Conservation (phyloP, 192 early-diverging fungal genomes). For the Gigaspora rosea region DNA sequence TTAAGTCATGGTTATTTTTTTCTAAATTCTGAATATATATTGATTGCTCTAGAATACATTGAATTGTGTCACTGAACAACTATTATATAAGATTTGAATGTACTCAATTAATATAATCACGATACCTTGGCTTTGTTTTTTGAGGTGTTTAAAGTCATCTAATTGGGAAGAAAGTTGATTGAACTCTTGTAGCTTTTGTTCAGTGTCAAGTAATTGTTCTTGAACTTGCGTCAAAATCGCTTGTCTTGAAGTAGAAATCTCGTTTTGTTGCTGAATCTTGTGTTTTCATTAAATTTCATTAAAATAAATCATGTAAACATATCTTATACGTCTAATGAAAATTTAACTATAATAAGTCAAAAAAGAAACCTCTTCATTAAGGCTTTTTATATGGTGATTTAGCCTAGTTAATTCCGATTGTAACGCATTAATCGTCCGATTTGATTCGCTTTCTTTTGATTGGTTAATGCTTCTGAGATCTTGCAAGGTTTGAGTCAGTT, state of each 20-base stretch:
- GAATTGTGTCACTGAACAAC: not conserved
- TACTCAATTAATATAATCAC: not conserved
- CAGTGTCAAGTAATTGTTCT: not conserved
- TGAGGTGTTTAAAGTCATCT: not conserved
- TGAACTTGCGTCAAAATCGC: conserved; percentile 2
- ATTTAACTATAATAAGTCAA: not conserved
- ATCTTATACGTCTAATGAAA: not conserved
- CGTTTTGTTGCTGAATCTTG: not conserved
- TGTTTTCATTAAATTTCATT: not conserved
- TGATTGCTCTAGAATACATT: not conserved
- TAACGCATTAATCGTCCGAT: not conserved
- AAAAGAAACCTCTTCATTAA: conserved; percentile 16
- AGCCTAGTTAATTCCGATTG: not conserved
- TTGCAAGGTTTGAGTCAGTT: not conserved
- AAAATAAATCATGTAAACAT: not conserved
- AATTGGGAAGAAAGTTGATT: not conserved
- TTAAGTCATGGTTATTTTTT: not conserved
- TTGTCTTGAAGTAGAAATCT: conserved; percentile 13
- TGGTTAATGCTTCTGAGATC: not conserved
- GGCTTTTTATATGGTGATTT: not conserved
- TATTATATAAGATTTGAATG: no score
- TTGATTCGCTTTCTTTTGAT: not conserved
- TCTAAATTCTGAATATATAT: not conserved
- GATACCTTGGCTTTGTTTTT: conserved; percentile 16
- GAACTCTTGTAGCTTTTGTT: not conserved